phyloP scores from a whole-genome alignment of 2,329 filamentous ascomycete genomes.

The Botryosphaeria dothidea region DNA sequence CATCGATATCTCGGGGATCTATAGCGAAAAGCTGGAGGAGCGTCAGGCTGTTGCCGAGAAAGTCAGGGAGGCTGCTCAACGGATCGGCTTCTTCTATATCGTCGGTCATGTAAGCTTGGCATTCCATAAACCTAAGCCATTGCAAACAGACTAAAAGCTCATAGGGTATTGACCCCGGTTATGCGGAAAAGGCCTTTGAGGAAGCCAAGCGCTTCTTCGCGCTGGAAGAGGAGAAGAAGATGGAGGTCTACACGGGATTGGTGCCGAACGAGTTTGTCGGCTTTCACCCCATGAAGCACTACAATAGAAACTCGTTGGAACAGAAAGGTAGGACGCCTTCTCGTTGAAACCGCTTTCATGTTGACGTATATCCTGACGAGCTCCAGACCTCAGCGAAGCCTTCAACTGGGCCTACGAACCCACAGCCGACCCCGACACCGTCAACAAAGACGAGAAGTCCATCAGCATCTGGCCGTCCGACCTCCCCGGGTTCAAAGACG shows the following conservation, averaged over 20 bases:
- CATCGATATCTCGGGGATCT: conserved; percentile 23
- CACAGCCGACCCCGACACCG: conserved; percentile 23
- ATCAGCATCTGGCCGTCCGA: conserved; percentile 34
- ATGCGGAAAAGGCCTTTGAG: conserved; percentile 34
- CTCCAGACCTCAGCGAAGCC: conserved; percentile 31
- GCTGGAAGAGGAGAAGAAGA: conserved; percentile 47
- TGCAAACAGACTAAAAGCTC: no score
- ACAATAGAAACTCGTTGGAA: conserved; percentile 52
- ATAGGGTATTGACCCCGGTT: conserved; percentile 31
- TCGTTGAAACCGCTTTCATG: no score
- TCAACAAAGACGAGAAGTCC: conserved; percentile 20
- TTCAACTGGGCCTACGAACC: conserved; percentile 30
- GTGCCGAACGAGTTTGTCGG: conserved; percentile 39
- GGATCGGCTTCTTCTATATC: conserved; percentile 24
- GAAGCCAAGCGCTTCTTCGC: conserved; percentile 47
- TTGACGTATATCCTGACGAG: no score
- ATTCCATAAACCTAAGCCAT: no score
- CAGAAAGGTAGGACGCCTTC: conserved; percentile 44
- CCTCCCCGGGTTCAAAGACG: conserved; percentile 39
- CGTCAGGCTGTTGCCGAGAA: conserved; percentile 23
- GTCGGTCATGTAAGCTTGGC: conserved; percentile 21
- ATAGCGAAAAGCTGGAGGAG: conserved; percentile 20
- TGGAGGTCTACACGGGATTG: conserved; percentile 47
- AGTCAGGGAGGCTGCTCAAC: conserved; percentile 20
- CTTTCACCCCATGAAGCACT: conserved; percentile 41